Base-by-base conservation (phyloP, 345 rosid genomes). In the Eutrema yunnanense region DNA sequence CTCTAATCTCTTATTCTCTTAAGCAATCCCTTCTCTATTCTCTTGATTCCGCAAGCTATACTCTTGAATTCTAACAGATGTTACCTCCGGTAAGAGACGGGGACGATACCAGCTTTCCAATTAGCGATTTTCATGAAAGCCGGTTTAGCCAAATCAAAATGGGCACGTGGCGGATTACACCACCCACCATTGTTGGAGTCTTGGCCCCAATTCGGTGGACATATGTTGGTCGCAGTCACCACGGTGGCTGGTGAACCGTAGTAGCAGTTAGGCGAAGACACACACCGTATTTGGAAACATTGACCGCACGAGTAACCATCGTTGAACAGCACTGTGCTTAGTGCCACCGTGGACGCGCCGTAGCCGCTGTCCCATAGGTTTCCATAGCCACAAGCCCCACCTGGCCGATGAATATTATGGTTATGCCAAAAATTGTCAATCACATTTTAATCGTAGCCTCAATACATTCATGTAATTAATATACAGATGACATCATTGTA, bases 381-480 rank as follows among this genome's bases (percentile, higher is more conserved):
- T 14, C 93, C 93, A 48, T 88, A 92, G 14, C 93, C 98, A 77
- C 98, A 92, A 38, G 97, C 96, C 40, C 98, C 97, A 53, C 97
- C 98, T 88, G 62, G 53, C 33, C 33, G 14, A 66, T 50, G 26
- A 4, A 65, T 8, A 37, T 19, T 2, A 56, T 14, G 37, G 66
- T 48, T 51, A 55, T 36, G 58, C 5, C 3, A 41, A 57, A 61
- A 8, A 5, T 37, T 14, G 27, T 12, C 36, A 6, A 4, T 40
- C 7, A 30, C 37, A 53, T 30, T 52, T 52, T 27, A 26, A 12
- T 8, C 12, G 32, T 12, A 12, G 36, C 16, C n/a, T 53, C 37
- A 55, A 55, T 33, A 32, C 26, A 55, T 33, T 32, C 40, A 52
- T 29, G 57, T 30, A 8, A 8, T 49, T 30, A 8, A 8, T 49